Conservation (phyloP, 1,139 yeast genomes). For the Pichia sp. region DNA sequence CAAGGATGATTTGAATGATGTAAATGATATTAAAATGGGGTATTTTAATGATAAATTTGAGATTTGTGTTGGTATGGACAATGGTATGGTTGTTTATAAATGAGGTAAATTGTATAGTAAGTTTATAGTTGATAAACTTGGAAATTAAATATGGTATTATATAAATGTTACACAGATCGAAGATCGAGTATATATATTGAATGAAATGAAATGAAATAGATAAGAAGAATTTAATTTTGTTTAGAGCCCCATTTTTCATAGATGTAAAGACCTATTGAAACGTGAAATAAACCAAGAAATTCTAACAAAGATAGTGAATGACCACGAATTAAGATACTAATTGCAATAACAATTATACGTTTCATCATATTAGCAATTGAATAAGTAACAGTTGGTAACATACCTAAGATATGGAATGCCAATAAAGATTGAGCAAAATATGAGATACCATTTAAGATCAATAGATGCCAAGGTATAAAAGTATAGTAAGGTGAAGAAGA, state of each 20-base stretch:
- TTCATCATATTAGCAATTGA: slow-evolving; percentile 85
- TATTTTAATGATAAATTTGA: neutral
- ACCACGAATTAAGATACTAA: slow-evolving; percentile 77
- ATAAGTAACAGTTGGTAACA: slow-evolving; percentile 80
- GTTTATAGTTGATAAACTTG: neutral
- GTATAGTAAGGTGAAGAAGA: slow-evolving; percentile 13
- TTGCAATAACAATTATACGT: slow-evolving; percentile 74
- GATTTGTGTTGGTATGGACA: neutral
- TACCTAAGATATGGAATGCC: slow-evolving; percentile 82
- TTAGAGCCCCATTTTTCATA: slow-evolving; percentile 65
- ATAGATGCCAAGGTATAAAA: slow-evolving; percentile 29
- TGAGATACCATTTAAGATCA: slow-evolving; percentile 53
- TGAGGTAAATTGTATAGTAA: neutral
- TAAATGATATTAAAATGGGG: neutral
- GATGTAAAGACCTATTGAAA: slow-evolving; percentile 33
- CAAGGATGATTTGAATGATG: neutral
- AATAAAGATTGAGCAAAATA: slow-evolving; percentile 80
- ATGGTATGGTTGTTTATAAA: neutral
- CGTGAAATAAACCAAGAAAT: slow-evolving; percentile 50
- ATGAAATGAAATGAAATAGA: neutral
- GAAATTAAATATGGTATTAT: no score
- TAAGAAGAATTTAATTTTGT: neutral
- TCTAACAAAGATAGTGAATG: slow-evolving; percentile 49
- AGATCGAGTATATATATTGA: neutral
- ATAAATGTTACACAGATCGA: neutral